Conservation (phyloP, 192 early-diverging fungal genomes). For the Umbelopsis isabellina region DNA sequence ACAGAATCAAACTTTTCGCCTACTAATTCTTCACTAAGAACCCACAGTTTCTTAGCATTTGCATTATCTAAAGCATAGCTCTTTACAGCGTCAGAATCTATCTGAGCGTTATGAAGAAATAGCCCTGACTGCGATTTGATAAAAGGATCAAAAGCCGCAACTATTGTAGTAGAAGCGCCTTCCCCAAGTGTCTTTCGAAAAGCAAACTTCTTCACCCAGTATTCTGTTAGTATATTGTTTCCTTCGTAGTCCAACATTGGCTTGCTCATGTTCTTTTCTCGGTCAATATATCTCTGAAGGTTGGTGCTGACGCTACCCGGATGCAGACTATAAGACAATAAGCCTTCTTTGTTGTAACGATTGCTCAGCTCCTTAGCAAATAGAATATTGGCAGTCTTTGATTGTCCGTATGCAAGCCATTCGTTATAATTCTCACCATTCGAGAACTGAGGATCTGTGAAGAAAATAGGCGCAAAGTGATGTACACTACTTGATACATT, state of each 20-base stretch:
- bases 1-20: background rate
- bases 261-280: background rate
- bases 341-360: background rate
- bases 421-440: background rate
- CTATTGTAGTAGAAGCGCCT: background rate
- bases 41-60: background rate
- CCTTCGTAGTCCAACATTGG: conserved; percentile 2
- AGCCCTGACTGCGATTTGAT: background rate
- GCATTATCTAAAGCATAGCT: background rate
- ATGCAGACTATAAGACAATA: conserved; percentile 9
- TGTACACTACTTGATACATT: conserved; percentile 4
- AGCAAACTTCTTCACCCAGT: background rate
- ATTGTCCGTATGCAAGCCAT: conserved; percentile 15
- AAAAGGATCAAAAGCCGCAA: background rate
- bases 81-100: background rate
- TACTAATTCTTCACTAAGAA: background rate
- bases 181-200: background rate
- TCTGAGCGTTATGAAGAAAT: background rate
- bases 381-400: conserved; percentile 24
- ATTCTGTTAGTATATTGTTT: background rate
- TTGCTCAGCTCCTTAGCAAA: conserved; percentile 12
- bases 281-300: background rate
- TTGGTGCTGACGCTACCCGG: background rate
- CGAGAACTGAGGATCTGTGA: background rate
- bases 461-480: background rate